Base-by-base conservation (phyloP, 2,329 filamentous ascomycete species). In the Xylariaceae sp. region DNA sequence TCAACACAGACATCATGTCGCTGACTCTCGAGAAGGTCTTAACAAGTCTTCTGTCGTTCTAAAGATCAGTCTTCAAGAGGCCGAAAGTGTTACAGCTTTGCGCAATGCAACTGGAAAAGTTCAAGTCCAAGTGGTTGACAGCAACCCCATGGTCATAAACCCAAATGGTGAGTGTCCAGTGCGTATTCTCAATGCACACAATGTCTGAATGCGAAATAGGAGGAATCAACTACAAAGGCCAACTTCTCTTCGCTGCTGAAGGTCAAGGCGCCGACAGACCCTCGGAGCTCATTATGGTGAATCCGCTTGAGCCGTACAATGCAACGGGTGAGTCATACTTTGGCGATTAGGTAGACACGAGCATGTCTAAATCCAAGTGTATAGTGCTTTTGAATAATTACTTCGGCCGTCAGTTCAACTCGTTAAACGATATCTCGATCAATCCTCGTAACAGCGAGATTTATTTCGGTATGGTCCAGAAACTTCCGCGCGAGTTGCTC, bases 331-430 rank as follows among this genome's bases (percentile, higher is more conserved):
- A 18, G n/a, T 18, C 11, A 14, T 33, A 11, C 3, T 2, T 22
- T 2, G 22, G 31, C 10, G 31, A 6, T 11, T 19, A n/a, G n/a
- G n/a, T 11, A 27, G 6, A 9, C 15, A 10, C 14, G 10, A 12
- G 11, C 6, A 39, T 46, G 51, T 40, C 55, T 49, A 41, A 49
- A 48, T 44, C 14, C 42, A 39, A 47, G 31, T 10, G 5, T 1
- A 17, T 5, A 71, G 73, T 75, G 0, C 66, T 86, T 11, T 49
- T 85, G 14, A 81, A 81, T 56, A 81, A 79, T 62, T 86, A 71
- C 61, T 80, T 80, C 44, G 80, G 81, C 15, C 74, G 80, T 2
- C 71, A 76, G 38, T 85, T 84, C 65, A 81, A 75, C 61, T 83
- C 80, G 0, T 65, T 83, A 11, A 84, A 84, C 54, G 82, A 85